Base-by-base conservation (phyloP, 495 filamentous ascomycete species). In the Daldinia concentrica region DNA sequence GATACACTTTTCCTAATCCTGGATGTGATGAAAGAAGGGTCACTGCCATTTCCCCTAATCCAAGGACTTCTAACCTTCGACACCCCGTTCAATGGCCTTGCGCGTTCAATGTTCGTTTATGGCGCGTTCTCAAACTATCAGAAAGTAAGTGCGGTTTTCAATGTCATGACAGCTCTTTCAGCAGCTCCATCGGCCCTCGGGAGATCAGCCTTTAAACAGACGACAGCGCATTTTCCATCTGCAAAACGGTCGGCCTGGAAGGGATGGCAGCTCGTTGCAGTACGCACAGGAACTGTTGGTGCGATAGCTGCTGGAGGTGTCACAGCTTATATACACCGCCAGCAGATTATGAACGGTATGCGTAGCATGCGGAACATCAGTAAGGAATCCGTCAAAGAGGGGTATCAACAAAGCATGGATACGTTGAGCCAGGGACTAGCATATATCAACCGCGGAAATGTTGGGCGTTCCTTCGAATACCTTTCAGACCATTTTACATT, bases 61-160 rank as follows among this genome's bases (percentile, higher is more conserved):
- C 90, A 92, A 73, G 95, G 92, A 57, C 84, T 98, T 60, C 86
- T 98, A 30, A 91, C 95, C 34, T 97, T 98, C 74, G 95, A 99
- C 80, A 99, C 95, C 0, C 95, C 95, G 0, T 97, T 90, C 74
- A 87, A 98, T 24, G 94, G 95, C 4, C 92, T 99, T 62, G 88
- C 92, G 2, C 92, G 94, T 1, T 90, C 91, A 19, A 93, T 98
- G 37, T 90, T 98, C 17, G 94, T 96, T 12, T 92, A 98, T 76
- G 92, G 92, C 19, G 94, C 94, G 27, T 93, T 97, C 80, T 91
- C 87, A 4, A 94, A 98, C 66, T 94, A 94, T 77, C 91, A 91
- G 62, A 92, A 90, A 51, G 92, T 92, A 36, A 87, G 86, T 29
- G 82, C 86, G 0, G 92, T 94, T 17, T 92, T 96, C 79, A 91